A percentile compares a stretch with the other conserved stretches of the same genome.
Conservation (phyloP, 2,329 filamentous ascomycete genomes). For the Xylariales sp. region DNA sequence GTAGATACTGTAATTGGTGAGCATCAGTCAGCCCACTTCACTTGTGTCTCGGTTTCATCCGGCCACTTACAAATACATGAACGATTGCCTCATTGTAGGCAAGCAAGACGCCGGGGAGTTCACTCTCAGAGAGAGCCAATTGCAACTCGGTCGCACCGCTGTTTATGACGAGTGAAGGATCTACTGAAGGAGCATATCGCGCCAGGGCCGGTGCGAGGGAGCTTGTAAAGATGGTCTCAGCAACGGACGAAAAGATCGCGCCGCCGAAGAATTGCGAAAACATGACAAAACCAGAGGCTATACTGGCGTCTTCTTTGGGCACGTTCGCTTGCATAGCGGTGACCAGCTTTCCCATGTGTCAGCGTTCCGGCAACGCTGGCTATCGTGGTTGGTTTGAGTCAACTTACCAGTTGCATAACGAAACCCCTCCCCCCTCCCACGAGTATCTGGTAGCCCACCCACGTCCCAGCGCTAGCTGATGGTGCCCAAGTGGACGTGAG, state of each 20-base stretch:
- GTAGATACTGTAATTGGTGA: slow-evolving; percentile 15
- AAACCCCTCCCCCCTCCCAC: slow-evolving; percentile 21
- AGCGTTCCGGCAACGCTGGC: too few relatives aligned
- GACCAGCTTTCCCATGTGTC: too few relatives aligned
- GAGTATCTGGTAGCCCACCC: slow-evolving; percentile 28
- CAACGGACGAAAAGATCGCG: slow-evolving; percentile 43
- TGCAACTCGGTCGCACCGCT: slow-evolving; percentile 38
- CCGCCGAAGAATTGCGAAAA: slow-evolving; percentile 50
- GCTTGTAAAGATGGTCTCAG: slow-evolving; percentile 49
- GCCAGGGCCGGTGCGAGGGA: slow-evolving; percentile 36
- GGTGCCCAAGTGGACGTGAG: slow-evolving; percentile 27
- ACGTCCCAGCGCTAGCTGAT: slow-evolving; percentile 19
- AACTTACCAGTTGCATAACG: slow-evolving; percentile 19
- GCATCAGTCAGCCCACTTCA: neutral
- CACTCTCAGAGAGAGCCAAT: slow-evolving; percentile 24
- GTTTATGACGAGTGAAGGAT: slow-evolving; percentile 28
- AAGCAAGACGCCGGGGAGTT: slow-evolving; percentile 26
- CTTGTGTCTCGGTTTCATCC: too few relatives aligned
- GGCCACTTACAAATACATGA: slow-evolving; percentile 16
- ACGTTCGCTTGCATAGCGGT: neutral
- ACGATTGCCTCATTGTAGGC: slow-evolving; percentile 25
- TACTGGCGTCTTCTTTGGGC: slow-evolving; percentile 1
- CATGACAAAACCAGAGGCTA: slow-evolving; percentile 30
- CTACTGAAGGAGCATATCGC: slow-evolving; percentile 30
- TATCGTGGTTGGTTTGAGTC: neutral